These are phyloP conservation scores for Emydomyces testavorans DNA, from an alignment of 2,329 filamentous ascomycete genomes.

Conservation along the genomic window DNA sequence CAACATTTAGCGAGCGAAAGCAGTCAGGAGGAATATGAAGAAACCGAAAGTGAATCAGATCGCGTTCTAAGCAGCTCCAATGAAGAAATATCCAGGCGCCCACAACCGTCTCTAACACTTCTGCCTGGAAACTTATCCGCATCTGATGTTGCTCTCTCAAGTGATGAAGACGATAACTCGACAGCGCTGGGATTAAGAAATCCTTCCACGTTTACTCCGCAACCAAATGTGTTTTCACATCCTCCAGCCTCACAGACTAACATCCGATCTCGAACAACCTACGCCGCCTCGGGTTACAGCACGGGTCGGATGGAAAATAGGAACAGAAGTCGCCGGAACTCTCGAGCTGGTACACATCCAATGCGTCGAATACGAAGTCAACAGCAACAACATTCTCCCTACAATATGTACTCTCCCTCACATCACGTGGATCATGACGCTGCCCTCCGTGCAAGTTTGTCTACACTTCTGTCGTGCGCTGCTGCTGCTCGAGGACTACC, in stretches of 20 bases:
- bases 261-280: constrained; percentile 27
- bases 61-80: constrained; percentile 53
- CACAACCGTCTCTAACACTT: constrained; percentile 20
- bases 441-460: constrained; percentile 82
- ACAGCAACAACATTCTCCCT: constrained; percentile 43
- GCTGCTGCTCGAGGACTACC: constrained; percentile 74
- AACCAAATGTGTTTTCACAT: constrained; percentile 86
- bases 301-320: constrained; percentile 32
- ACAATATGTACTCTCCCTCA: constrained; percentile 60
- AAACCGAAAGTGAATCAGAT: constrained; percentile 84
- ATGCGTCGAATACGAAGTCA: constrained; percentile 32
- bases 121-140: constrained; percentile 20
- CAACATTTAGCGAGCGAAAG: constrained; percentile 45
- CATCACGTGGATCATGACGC: constrained; percentile 86
- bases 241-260: constrained; percentile 50
- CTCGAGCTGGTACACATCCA: constrained; percentile 24
- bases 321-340: constrained; percentile 31
- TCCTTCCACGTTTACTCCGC: constrained; percentile 56
- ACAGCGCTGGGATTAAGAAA: constrained; percentile 65
- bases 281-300: constrained; percentile 40
- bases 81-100: constrained; percentile 40
- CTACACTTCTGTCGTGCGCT: constrained; percentile 86
- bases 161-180: constrained; percentile 60
- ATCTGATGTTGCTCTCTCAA: constrained; percentile 26
- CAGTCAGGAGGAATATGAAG: constrained; percentile 89